phyloP scores from a whole-genome alignment of 2,329 filamentous ascomycete species.

The Coniochaeta ligniaria region DNA sequence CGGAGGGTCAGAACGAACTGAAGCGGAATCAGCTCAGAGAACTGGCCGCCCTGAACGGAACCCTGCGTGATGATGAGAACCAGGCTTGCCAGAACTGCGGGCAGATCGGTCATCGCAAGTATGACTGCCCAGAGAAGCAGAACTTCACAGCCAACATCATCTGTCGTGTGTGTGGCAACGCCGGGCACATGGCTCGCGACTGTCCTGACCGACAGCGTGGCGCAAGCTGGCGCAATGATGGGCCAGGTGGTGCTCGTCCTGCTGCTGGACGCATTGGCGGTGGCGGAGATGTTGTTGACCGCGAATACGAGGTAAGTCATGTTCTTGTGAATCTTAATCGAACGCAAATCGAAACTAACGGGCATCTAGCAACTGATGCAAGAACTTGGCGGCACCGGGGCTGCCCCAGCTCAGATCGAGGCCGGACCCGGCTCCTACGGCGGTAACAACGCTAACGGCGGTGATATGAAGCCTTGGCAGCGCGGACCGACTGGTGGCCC shows the following conservation, averaged over 20 bases:
- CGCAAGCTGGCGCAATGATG: constrained; percentile 83
- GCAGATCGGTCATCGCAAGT: constrained; percentile 97
- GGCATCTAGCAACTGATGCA: constrained; percentile 79
- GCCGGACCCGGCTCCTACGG: constrained; percentile 57
- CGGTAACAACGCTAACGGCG: constrained; percentile 42
- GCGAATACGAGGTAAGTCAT: constrained; percentile 80
- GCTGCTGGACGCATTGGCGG: constrained; percentile 62
- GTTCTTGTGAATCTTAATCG: background rate
- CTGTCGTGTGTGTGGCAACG: constrained; percentile 95
- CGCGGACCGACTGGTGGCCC: constrained; percentile 75
- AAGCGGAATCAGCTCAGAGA: constrained; percentile 98
- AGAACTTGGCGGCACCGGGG: constrained; percentile 75
- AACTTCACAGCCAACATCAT: constrained; percentile 99
- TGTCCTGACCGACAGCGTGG: constrained; percentile 92
- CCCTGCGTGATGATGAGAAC: constrained; percentile 96
- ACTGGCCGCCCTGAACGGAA: constrained; percentile 96
- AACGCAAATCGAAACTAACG: constrained; percentile 31
- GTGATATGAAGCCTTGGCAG: constrained; percentile 78
- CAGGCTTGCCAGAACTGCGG: constrained; percentile 99
- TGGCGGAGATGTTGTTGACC: constrained; percentile 80
- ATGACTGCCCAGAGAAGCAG: constrained; percentile 94
- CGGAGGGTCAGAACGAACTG: constrained; percentile 96
- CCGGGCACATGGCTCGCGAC: constrained; percentile 96
- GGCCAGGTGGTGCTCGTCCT: constrained; percentile 38
- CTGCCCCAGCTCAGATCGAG: constrained; percentile 75